Conservation (phyloP, 2,329 filamentous ascomycete species). For the Pyrenophora teres region DNA sequence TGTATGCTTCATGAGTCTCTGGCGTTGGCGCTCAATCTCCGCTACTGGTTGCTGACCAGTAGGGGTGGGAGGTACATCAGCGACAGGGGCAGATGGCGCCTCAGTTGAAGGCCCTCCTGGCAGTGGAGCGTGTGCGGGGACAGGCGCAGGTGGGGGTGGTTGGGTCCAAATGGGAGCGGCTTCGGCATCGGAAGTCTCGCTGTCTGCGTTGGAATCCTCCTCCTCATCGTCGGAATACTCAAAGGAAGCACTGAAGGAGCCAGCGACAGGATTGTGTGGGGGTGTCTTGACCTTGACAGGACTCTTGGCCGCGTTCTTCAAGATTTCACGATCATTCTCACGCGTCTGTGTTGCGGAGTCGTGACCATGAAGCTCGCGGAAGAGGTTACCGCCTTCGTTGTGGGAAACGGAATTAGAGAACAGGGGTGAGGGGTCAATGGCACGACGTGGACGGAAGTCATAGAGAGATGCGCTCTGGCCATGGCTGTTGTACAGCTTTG, state of each 20-base stretch:
- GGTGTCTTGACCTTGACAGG: not conserved
- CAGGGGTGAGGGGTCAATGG: conserved; percentile 39
- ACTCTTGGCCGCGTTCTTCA: conserved; percentile 20
- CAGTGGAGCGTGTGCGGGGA: conserved; percentile 41
- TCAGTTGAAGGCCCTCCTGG: conserved; percentile 22
- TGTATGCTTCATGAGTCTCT: conserved; percentile 40
- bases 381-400: conserved; percentile 35
- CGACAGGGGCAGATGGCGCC: not conserved
- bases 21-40: conserved; percentile 36
- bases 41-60: conserved; percentile 22
- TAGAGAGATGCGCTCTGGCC: conserved; percentile 27
- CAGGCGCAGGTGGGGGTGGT: conserved; percentile 42
- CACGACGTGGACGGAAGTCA: conserved; percentile 39
- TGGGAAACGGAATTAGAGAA: conserved; percentile 27
- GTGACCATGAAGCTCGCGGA: conserved; percentile 30
- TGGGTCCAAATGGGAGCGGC: conserved; percentile 38
- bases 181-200: conserved; percentile 23
- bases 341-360: conserved; percentile 16
- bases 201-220: conserved; percentile 18
- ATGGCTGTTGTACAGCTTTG: conserved; percentile 27
- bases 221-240: conserved; percentile 30
- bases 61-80: conserved; percentile 3
- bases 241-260: conserved; percentile 32
- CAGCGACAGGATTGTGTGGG: conserved; percentile 15
- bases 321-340: conserved; percentile 21